Evolutionary conservation across 116 monocot genomes (phyloP).

Genomic region (Papilionanthe hybrid): DNA sequence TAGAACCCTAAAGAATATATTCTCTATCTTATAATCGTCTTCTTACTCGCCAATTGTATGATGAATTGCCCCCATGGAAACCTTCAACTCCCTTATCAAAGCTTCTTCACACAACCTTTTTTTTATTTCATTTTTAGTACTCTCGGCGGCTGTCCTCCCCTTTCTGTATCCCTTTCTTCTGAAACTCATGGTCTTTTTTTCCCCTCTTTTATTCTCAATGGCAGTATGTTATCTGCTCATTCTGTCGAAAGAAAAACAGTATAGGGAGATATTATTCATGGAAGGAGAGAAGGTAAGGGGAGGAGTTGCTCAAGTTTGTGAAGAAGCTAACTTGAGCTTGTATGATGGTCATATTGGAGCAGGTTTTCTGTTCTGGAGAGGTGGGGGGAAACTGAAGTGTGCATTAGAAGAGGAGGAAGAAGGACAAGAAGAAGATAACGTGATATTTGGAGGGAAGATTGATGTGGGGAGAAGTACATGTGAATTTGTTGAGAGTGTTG

Average conservation of each 20-base stretch:
- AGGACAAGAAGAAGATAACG: no score
- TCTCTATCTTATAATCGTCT: background rate
- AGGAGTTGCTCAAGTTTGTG: constrained; percentile 5
- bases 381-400: background rate
- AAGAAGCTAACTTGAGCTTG: constrained; percentile 32
- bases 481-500: constrained; percentile 25
- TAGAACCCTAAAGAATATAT: background rate
- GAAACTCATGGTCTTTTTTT: constrained; percentile 13
- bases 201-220: constrained; percentile 8
- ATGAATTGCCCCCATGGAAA: background rate
- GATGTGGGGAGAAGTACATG: constrained; percentile 13
- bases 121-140: background rate
- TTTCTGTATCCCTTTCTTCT: constrained; percentile 4
- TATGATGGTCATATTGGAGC: constrained; percentile 23
- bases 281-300: background rate
- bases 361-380: constrained; percentile 32
- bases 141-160: background rate
- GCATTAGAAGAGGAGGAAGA: constrained; percentile 1
- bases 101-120: background rate
- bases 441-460: constrained; percentile 28
- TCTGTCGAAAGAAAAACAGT: background rate
- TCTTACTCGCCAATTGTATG: background rate
- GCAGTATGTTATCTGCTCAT: constrained; percentile 9
- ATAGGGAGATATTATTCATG: background rate
- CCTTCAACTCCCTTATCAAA: background rate